Evolutionary conservation across 225 moss, liverwort and hornwort genomes (phyloP).

Genomic region (Anthoceros angustus): DNA sequence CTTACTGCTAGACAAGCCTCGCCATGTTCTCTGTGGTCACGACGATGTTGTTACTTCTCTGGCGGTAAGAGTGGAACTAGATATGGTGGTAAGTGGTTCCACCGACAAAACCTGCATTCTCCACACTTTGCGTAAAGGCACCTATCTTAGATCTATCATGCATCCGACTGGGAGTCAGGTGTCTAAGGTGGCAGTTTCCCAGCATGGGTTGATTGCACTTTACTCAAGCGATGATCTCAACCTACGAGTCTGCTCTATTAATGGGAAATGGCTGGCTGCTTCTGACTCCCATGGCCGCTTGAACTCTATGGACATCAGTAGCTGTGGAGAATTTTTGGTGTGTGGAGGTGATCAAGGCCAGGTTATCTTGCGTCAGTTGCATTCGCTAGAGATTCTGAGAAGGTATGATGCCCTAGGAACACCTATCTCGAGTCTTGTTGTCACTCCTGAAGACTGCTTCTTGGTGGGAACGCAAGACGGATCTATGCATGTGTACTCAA

Average conservation of each 20-base stretch:
- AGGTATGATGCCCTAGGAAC: slow-evolving; percentile 47
- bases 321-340: slow-evolving; percentile 59
- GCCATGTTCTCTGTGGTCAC: slow-evolving; percentile 67
- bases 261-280: slow-evolving; percentile 53
- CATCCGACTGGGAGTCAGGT: slow-evolving; percentile 39
- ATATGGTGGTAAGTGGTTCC: slow-evolving; percentile 63
- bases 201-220: slow-evolving; percentile 50
- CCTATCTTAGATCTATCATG: slow-evolving; percentile 54
- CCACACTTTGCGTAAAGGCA: slow-evolving; percentile 42
- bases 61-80: slow-evolving; percentile 55
- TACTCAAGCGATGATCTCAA: slow-evolving; percentile 56
- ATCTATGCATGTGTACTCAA: slow-evolving; percentile 43
- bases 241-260: slow-evolving; percentile 53
- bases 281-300: slow-evolving; percentile 48
- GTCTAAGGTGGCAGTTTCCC: slow-evolving; percentile 54
- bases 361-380: slow-evolving; percentile 46
- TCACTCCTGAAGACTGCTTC: slow-evolving; percentile 71
- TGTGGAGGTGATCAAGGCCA: slow-evolving; percentile 70
- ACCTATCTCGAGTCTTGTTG: slow-evolving; percentile 45
- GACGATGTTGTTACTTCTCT: slow-evolving; percentile 68
- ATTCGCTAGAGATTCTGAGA: slow-evolving; percentile 49
- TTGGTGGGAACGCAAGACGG: slow-evolving; percentile 61
- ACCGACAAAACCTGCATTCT: slow-evolving; percentile 67
- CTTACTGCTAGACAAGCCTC: slow-evolving; percentile 64
- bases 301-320: slow-evolving; percentile 67